Conservation (phyloP, 495 filamentous ascomycete genomes). For the Penicillium riverlandense region DNA sequence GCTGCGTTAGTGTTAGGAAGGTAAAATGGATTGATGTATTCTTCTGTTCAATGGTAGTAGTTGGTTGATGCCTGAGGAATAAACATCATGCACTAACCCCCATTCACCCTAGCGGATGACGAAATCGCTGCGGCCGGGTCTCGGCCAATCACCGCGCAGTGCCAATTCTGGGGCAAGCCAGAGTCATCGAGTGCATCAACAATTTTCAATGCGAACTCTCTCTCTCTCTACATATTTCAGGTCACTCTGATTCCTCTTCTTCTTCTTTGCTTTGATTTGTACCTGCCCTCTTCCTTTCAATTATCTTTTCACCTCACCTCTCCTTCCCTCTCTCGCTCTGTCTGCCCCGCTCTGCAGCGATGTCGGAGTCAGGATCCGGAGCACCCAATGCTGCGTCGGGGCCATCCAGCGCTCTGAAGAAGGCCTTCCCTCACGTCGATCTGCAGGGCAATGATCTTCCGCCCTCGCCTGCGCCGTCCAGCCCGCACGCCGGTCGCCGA, state of each 20-base stretch:
- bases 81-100: not conserved
- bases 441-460: conserved; percentile 86
- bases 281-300: not conserved
- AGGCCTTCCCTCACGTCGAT: conserved; percentile 68
- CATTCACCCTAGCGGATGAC: conserved; percentile 19
- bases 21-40: no score
- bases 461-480: conserved; percentile 90
- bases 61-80: not conserved
- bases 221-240: no score
- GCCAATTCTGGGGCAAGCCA: no score
- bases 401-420: conserved; percentile 43
- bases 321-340: not conserved
- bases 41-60: no score
- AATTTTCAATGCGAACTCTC: not conserved
- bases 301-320: not conserved
- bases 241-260: no score
- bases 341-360: conserved; percentile 34
- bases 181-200: not conserved
- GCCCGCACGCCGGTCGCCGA: conserved; percentile 70
- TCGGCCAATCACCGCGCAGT: conserved; percentile 18
- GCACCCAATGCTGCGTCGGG: conserved; percentile 15
- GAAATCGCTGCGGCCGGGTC: conserved; percentile 13
- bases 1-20: no score
- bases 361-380: conserved; percentile 40
- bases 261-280: not conserved